Conservation (phyloP, 768 basidiomycete genomes). For the Tricholoma matsutake region DNA sequence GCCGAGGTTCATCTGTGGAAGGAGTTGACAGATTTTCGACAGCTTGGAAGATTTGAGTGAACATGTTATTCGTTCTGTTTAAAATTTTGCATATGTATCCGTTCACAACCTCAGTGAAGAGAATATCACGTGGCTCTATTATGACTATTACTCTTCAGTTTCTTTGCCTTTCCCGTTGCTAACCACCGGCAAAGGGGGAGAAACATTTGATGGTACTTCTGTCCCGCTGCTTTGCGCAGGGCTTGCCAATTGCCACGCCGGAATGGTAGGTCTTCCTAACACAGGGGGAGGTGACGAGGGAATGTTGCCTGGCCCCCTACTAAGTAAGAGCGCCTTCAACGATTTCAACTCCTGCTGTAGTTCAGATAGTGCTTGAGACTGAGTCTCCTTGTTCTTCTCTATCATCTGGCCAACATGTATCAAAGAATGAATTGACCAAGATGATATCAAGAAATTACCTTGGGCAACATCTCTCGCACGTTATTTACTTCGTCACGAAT, state of each 20-base stretch:
- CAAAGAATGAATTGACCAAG: not conserved
- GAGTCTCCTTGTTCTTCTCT: conserved; percentile 85
- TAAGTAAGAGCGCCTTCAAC: conserved; percentile 83
- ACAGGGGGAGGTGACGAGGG: conserved; percentile 51
- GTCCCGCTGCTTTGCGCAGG: conserved; percentile 21
- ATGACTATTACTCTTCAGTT: conserved; percentile 23
- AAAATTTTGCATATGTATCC: not conserved
- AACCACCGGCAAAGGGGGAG: conserved; percentile 5
- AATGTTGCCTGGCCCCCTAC: conserved; percentile 54
- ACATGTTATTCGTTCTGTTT: conserved; percentile 44
- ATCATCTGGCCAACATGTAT: conserved; percentile 67
- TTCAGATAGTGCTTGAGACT: conserved; percentile 79
- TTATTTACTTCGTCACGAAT: conserved; percentile 89
- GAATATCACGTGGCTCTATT: not conserved
- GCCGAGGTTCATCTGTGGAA: conserved; percentile 16
- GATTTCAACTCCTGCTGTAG: conserved; percentile 94
- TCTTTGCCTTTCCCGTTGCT: conserved; percentile 62
- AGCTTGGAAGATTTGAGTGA: conserved; percentile 69
- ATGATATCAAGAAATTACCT: conserved; percentile 48
- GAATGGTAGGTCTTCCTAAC: conserved; percentile 70
- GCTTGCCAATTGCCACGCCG: conserved; percentile 84
- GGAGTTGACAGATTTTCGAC: conserved; percentile 64
- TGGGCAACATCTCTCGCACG: conserved; percentile 89
- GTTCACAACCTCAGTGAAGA: not conserved
- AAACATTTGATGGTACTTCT: conserved; percentile 9